Percentiles rank a stretch among this genome's conserved stretches.
Evolutionary conservation across 2,329 filamentous ascomycete genomes (phyloP).

Genomic region (Gyromitra esculenta): DNA sequence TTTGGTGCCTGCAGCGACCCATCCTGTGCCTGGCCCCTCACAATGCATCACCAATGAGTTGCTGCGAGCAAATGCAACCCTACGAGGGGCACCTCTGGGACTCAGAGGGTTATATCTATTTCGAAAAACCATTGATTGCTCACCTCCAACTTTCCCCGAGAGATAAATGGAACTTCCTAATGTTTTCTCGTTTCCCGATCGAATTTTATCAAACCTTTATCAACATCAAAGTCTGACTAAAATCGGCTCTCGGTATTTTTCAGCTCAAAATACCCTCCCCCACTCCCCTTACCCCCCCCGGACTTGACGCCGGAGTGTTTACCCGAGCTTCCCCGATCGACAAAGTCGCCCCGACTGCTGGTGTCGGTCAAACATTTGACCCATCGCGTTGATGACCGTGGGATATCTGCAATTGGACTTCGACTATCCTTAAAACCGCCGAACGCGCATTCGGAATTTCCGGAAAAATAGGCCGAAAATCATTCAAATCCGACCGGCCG

Average conservation of each 20-base stretch:
- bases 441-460: constrained; percentile 1
- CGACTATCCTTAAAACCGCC: constrained; percentile 14
- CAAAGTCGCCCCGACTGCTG: constrained; percentile 2
- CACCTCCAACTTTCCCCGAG: constrained; percentile 3
- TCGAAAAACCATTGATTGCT: not conserved
- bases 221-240: constrained; percentile 15
- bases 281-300: not conserved
- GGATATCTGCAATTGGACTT: constrained; percentile 25
- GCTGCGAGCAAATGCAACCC: constrained; percentile 31
- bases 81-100: constrained; percentile 17
- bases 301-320: constrained; percentile 20
- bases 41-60: constrained; percentile 46
- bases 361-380: constrained; percentile 13
- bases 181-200: constrained; percentile 12
- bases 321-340: constrained; percentile 21
- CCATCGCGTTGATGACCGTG: constrained; percentile 18
- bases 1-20: constrained; percentile 52
- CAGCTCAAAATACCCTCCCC: not conserved
- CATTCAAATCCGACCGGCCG: constrained; percentile 24
- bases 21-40: constrained; percentile 46
- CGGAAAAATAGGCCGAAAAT: constrained; percentile 24
- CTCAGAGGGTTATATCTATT: constrained; percentile 30
- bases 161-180: not conserved
- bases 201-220: constrained; percentile 32
- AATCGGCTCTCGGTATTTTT: constrained; percentile 6